These are phyloP conservation scores for Gastroboletus turbinatus DNA, from an alignment of 1,284 basidiomycete genomes.

Conservation along the genomic window DNA sequence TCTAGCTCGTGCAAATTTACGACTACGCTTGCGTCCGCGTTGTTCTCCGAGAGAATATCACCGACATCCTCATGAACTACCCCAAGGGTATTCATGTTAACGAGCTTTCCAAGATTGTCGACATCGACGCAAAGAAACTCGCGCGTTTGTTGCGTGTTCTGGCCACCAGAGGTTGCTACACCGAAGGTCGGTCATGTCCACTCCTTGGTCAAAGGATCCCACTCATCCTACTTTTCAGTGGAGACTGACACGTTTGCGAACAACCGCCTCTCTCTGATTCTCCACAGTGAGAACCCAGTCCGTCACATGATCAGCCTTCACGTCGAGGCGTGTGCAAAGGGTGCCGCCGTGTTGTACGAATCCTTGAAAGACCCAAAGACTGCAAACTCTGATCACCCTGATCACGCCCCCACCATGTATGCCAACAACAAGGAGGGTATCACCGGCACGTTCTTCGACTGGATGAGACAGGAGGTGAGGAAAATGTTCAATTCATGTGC, in stretches of 20 bases:
- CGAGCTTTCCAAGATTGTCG: slow-evolving; percentile 27
- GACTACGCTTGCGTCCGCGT: slow-evolving; percentile 34
- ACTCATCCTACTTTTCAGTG: slow-evolving; percentile 15
- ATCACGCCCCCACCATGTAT: slow-evolving; percentile 21
- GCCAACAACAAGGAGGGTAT: slow-evolving; percentile 23
- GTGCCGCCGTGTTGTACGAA: slow-evolving; percentile 29
- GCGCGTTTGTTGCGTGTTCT: slow-evolving; percentile 36
- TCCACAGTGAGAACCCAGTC: slow-evolving; percentile 29
- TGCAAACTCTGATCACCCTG: slow-evolving; percentile 25
- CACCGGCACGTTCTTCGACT: slow-evolving; percentile 31
- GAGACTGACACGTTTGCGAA: slow-evolving; percentile 33
- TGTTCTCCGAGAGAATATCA: slow-evolving; percentile 27
- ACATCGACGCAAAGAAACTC: slow-evolving; percentile 34
- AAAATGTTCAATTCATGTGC: not conserved
- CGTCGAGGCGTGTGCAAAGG: slow-evolving; percentile 22
- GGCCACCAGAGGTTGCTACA: slow-evolving; percentile 37
- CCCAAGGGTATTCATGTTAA: slow-evolving; percentile 34
- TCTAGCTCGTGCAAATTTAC: slow-evolving; percentile 25
- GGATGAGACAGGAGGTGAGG: slow-evolving; percentile 26
- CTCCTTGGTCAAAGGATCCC: not conserved
- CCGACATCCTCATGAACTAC: slow-evolving; percentile 29
- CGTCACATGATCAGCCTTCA: slow-evolving; percentile 24
- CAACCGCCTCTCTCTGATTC: slow-evolving; percentile 36
- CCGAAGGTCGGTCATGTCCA: slow-evolving; percentile 29
- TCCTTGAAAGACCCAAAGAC: slow-evolving; percentile 25